These are phyloP conservation scores for Diaporthe batatas DNA, from an alignment of 2,329 filamentous ascomycete genomes.

Conservation along the genomic window DNA sequence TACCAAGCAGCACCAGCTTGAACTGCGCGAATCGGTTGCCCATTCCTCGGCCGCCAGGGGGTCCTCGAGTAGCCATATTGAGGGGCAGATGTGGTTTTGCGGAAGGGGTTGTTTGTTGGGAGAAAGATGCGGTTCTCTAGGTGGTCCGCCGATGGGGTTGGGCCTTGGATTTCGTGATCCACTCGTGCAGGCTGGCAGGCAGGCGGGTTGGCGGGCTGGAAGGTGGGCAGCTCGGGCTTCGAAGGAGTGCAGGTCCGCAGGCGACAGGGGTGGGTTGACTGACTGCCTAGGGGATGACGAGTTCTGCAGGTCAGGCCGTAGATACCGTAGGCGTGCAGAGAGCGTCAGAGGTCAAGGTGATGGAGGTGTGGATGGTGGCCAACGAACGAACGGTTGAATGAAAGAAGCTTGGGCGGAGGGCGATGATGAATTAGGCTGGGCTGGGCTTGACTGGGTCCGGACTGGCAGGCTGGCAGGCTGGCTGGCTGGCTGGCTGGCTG, in stretches of 20 bases:
- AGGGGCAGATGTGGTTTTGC: constrained; percentile 42
- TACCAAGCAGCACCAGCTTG: constrained; percentile 97
- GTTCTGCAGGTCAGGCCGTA: constrained; percentile 15
- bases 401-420: constrained; percentile 33
- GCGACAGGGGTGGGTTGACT: constrained; percentile 3
- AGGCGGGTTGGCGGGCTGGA: not conserved
- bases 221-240: constrained; percentile 14
- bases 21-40: constrained; percentile 97
- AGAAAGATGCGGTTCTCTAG: constrained; percentile 40
- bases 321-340: constrained; percentile 28
- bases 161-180: constrained; percentile 32
- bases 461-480: not conserved
- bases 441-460: constrained; percentile 19
- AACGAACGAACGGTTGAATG: constrained; percentile 28
- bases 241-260: constrained; percentile 15
- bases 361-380: constrained; percentile 38
- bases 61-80: constrained; percentile 86
- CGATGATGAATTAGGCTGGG: constrained; percentile 36
- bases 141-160: constrained; percentile 32
- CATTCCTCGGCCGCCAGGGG: constrained; percentile 71
- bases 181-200: constrained; percentile 1
- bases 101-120: constrained; percentile 40
- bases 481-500: not conserved
- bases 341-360: constrained; percentile 32
- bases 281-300: constrained; percentile 40